Percentiles rank a stretch among this genome's conserved stretches.
Evolutionary conservation across 2,329 filamentous ascomycete species (phyloP).

Genomic region (Hypoxylon sp.): DNA sequence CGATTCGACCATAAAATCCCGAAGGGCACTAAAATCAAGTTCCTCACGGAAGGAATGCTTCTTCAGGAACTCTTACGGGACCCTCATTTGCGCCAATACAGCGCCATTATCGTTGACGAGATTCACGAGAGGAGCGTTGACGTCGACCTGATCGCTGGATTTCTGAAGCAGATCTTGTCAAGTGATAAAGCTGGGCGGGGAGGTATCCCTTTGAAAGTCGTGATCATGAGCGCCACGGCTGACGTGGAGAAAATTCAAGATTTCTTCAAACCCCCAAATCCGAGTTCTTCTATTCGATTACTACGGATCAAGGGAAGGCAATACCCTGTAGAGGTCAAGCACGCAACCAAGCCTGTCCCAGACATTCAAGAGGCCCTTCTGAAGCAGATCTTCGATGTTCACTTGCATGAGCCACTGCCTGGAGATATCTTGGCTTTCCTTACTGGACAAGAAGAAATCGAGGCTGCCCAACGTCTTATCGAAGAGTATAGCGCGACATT

Average conservation of each 20-base stretch:
- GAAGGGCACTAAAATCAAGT: constrained; percentile 90
- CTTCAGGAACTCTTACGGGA: constrained; percentile 94
- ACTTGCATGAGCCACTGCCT: constrained; percentile 89
- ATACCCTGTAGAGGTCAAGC: constrained; percentile 84
- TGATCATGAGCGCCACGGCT: constrained; percentile 97
- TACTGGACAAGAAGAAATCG: constrained; percentile 93
- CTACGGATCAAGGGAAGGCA: constrained; percentile 87
- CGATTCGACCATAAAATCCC: constrained; percentile 91
- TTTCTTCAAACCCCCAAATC: constrained; percentile 73
- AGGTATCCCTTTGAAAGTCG: constrained; percentile 84
- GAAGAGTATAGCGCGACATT: constrained; percentile 83
- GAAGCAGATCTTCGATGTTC: constrained; percentile 87
- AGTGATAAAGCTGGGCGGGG: constrained; percentile 75
- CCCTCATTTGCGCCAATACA: constrained; percentile 85
- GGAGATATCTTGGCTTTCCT: constrained; percentile 95
- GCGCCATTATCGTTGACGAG: constrained; percentile 92
- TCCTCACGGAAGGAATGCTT: constrained; percentile 95
- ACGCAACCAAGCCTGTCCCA: constrained; percentile 80
- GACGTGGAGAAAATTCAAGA: constrained; percentile 83
- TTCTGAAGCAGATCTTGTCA: constrained; percentile 82
- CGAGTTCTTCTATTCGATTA: constrained; percentile 56
- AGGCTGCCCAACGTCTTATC: constrained; percentile 82
- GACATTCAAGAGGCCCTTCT: constrained; percentile 88
- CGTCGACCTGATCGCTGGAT: constrained; percentile 91
- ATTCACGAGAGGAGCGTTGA: constrained; percentile 97